phyloP scores from a whole-genome alignment of 768 basidiomycete species.

The Gymnopilus junonius region DNA sequence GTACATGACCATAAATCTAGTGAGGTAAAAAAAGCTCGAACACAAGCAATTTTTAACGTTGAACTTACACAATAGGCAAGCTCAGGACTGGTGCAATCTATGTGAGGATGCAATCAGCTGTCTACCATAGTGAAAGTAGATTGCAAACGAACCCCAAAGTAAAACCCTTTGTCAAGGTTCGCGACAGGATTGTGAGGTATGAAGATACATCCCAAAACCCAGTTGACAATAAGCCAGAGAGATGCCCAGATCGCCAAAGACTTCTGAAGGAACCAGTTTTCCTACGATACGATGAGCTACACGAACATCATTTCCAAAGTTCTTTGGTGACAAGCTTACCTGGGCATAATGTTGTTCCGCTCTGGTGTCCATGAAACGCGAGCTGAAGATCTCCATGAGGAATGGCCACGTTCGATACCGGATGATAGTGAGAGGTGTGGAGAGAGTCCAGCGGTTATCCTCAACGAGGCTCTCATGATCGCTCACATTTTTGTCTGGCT shows the following conservation, averaged over 20 bases:
- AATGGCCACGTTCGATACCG: slow-evolving; percentile 64
- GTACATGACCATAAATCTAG: slow-evolving; percentile 62
- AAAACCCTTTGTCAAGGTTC: slow-evolving; percentile 62
- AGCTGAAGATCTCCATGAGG: slow-evolving; percentile 59
- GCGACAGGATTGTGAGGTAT: slow-evolving; percentile 45
- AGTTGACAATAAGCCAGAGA: slow-evolving; percentile 68
- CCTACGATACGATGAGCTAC: slow-evolving; percentile 35
- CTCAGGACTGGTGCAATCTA: slow-evolving; percentile 63
- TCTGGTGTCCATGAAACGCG: slow-evolving; percentile 61
- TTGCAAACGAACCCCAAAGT: slow-evolving; percentile 47
- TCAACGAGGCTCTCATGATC: slow-evolving; percentile 35
- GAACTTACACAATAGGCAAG: slow-evolving; percentile 57
- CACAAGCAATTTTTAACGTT: background rate
- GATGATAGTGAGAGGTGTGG: slow-evolving; percentile 45
- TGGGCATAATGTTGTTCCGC: slow-evolving; percentile 50
- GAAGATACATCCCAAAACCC: slow-evolving; percentile 64
- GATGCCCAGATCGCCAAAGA: slow-evolving; percentile 66
- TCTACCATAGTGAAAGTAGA: background rate
- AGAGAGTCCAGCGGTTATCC: slow-evolving; percentile 30
- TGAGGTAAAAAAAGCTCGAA: background rate
- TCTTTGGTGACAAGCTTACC: slow-evolving; percentile 23
- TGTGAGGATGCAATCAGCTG: background rate
- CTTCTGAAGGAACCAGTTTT: slow-evolving; percentile 77
- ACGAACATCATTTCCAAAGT: background rate
- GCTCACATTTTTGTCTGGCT: slow-evolving; percentile 32